phyloP scores from a whole-genome alignment of 1,284 basidiomycete genomes.

The Apiotrichum veenhuisii region DNA sequence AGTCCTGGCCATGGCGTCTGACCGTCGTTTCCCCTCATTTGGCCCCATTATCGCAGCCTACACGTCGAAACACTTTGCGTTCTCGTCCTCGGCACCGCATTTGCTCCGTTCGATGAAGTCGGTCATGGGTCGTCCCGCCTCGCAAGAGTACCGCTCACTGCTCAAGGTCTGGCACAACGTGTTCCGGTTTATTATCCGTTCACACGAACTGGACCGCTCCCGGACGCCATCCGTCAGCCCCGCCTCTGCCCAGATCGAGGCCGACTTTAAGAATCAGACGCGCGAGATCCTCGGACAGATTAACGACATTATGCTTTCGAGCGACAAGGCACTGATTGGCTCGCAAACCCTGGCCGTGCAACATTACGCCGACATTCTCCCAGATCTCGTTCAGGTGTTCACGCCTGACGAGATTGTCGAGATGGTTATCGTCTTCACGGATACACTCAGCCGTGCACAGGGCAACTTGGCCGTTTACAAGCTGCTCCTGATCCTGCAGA shows the following conservation, averaged over 20 bases:
- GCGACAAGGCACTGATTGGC: conserved; percentile 77
- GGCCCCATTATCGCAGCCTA: conserved; percentile 89
- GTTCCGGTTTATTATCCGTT: conserved; percentile 86
- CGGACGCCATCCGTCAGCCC: conserved; percentile 74
- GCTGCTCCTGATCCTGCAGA: conserved; percentile 85
- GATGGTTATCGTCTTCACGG: conserved; percentile 78
- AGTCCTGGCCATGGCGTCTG: conserved; percentile 83
- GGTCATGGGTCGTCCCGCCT: conserved; percentile 69
- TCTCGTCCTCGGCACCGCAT: conserved; percentile 69
- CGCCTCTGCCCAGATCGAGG: conserved; percentile 79
- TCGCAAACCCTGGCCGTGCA: conserved; percentile 92
- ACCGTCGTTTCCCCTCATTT: conserved; percentile 94
- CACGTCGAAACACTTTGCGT: conserved; percentile 83
- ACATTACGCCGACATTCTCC: conserved; percentile 87
- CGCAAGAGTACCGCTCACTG: conserved; percentile 75
- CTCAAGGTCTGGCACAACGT: conserved; percentile 95
- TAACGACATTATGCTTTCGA: conserved; percentile 81
- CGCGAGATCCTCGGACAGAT: conserved; percentile 72
- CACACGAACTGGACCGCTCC: conserved; percentile 78
- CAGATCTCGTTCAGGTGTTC: conserved; percentile 78
- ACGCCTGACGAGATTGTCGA: conserved; percentile 74
- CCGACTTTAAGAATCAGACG: conserved; percentile 77
- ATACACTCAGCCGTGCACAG: conserved; percentile 71
- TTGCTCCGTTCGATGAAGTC: conserved; percentile 83
- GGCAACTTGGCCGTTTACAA: conserved; percentile 90